phyloP scores from a whole-genome alignment of 1,284 basidiomycete genomes.

The Moniliophthora roreri region DNA sequence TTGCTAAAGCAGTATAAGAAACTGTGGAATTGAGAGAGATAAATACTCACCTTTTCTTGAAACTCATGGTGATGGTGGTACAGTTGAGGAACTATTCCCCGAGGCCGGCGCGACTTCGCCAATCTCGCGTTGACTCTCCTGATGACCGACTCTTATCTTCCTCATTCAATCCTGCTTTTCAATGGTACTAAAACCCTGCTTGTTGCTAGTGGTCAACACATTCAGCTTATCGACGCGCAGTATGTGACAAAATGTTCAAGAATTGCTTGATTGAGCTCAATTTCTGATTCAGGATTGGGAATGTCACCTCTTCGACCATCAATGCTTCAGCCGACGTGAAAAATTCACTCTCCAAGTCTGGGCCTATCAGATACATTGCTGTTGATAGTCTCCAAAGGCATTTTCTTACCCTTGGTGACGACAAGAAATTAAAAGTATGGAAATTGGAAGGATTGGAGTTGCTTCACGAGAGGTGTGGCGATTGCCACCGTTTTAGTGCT shows the following conservation, averaged over 20 bases:
- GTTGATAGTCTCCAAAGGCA: conserved; percentile 47
- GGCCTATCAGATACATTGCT: conserved; percentile 62
- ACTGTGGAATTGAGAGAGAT: too few relatives aligned
- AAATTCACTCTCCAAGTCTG: conserved; percentile 41
- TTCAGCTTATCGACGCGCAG: conserved; percentile 56
- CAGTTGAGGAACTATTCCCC: background rate
- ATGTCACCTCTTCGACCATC: conserved; percentile 46
- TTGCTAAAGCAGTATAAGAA: too few relatives aligned
- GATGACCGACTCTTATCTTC: conserved; percentile 25
- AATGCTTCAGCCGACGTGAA: conserved; percentile 30
- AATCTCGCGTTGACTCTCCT: background rate
- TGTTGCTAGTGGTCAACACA: conserved; percentile 56
- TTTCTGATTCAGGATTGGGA: conserved; percentile 46
- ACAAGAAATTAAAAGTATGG: conserved; percentile 82
- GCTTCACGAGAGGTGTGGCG: conserved; percentile 60
- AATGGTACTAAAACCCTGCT: conserved; percentile 33
- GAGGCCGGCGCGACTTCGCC: conserved; percentile 1
- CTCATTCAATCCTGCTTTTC: conserved; percentile 46
- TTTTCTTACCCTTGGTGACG: conserved; percentile 70
- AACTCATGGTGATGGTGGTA: conserved; percentile 19
- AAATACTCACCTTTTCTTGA: conserved; percentile 25
- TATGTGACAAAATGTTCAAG: conserved; percentile 27
- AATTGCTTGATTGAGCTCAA: conserved; percentile 14
- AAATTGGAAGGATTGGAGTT: conserved; percentile 54
- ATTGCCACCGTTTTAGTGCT: background rate